A percentile compares a stretch with the other conserved stretches of the same genome.
Evolutionary conservation across 129 eudicot species (phyloP).

Genomic region (Pseudognaphalium luteoalbum): DNA sequence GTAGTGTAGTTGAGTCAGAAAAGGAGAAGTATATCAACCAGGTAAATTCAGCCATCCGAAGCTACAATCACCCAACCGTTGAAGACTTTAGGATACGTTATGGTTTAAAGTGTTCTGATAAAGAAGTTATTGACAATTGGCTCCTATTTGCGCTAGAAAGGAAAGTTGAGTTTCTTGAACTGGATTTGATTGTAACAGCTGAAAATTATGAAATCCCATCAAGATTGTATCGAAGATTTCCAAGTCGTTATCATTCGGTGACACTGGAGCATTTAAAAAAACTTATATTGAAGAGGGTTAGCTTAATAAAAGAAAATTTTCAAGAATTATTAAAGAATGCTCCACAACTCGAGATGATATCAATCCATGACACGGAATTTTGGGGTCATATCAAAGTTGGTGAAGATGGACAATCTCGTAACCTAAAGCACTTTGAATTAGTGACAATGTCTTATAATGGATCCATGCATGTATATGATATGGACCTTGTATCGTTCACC

Average conservation of each 20-base stretch:
- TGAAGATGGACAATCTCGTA: background rate
- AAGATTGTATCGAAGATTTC: too few relatives aligned
- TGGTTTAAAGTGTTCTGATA: background rate
- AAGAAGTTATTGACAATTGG: background rate
- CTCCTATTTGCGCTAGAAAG: background rate
- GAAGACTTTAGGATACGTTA: background rate
- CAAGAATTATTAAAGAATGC: background rate
- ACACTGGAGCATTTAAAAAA: slow-evolving; percentile 6
- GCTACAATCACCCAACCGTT: slow-evolving; percentile 18
- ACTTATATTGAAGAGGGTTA: slow-evolving; percentile 37
- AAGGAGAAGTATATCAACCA: slow-evolving; percentile 33
- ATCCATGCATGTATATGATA: slow-evolving; percentile 24
- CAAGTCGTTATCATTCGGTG: background rate
- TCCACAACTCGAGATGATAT: background rate
- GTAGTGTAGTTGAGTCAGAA: background rate
- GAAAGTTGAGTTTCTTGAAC: slow-evolving; percentile 1
- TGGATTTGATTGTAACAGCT: background rate
- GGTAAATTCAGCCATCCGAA: slow-evolving; percentile 36
- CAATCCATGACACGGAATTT: background rate
- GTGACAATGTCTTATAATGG: background rate
- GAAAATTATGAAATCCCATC: too few relatives aligned
- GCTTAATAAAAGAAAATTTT: background rate
- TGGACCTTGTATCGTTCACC: slow-evolving; percentile 38
- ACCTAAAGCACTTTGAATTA: background rate
- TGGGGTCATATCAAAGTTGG: background rate